Percentiles rank a stretch among this genome's conserved stretches.
Conservation (phyloP, 164 flowering plant genomes). For the Vitis riparia region DNA sequence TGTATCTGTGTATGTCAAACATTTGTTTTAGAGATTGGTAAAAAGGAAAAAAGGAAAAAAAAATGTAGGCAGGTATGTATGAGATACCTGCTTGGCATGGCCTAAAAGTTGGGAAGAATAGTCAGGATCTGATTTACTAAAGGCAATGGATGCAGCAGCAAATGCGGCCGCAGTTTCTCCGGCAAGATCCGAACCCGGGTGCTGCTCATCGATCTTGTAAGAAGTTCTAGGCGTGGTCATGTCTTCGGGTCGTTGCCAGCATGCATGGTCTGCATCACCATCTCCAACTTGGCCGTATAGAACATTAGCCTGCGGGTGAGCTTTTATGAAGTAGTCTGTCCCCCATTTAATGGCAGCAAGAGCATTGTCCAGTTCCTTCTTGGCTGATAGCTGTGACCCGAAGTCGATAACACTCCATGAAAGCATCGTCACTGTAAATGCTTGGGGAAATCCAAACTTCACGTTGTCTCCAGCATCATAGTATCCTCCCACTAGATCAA, state of each 20-base stretch:
- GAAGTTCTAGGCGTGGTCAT: conserved; percentile 14
- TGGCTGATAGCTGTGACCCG: no score
- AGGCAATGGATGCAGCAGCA: conserved; percentile 9
- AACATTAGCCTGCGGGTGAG: conserved; percentile 29
- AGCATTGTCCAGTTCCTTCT: background rate
- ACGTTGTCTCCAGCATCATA: no score
- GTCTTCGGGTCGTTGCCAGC: conserved; percentile 14
- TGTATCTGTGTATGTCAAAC: no score
- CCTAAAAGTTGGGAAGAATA: no score
- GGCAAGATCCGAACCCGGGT: conserved; percentile 16
- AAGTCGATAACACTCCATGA: no score
- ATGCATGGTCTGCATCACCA: conserved; percentile 11
- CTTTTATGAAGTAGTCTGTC: conserved; percentile 36
- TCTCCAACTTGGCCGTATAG: conserved; percentile 35
- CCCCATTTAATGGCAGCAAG: conserved; percentile 33
- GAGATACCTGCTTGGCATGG: no score
- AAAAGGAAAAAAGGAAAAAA: no score
- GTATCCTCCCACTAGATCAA: no score
- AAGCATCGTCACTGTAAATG: no score
- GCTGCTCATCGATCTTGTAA: conserved; percentile 2
- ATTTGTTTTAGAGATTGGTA: no score
- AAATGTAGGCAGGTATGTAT: no score
- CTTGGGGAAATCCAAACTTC: no score
- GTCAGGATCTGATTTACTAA: background rate
- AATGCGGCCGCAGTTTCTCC: conserved; percentile 15